A percentile compares a stretch with the other conserved stretches of the same genome.
These are phyloP conservation scores for Mycena polygramma DNA, from an alignment of 768 basidiomycete genomes.

Conservation along the genomic window DNA sequence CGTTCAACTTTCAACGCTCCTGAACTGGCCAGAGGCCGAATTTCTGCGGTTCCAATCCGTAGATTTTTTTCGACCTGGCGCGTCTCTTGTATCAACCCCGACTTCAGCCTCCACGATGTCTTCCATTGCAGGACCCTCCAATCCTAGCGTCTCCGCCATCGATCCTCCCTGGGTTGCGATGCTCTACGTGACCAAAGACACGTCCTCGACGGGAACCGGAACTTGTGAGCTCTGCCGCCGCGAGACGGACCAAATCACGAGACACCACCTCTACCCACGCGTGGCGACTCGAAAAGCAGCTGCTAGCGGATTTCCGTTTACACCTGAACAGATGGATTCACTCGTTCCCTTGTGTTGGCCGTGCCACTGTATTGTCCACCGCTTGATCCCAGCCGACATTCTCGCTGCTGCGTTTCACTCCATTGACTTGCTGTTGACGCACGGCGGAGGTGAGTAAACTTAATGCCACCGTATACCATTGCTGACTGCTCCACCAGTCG, in stretches of 20 bases:
- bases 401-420: conserved; percentile 18
- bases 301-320: neutral
- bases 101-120: no score
- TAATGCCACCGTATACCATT: neutral
- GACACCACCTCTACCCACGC: conserved; percentile 23
- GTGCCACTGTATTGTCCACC: conserved; percentile 25
- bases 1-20: no score
- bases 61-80: no score
- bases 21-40: no score
- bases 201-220: neutral
- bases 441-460: conserved; percentile 10
- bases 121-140: no score
- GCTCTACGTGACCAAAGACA: conserved; percentile 23
- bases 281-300: neutral
- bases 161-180: conserved; percentile 22
- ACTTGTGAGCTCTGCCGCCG: conserved; percentile 19
- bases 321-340: conserved; percentile 11
- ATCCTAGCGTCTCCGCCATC: neutral
- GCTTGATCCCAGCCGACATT: conserved; percentile 13
- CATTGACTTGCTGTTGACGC: conserved; percentile 16
- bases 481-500: conserved; percentile 2
- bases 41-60: no score
- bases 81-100: no score
- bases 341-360: conserved; percentile 24
- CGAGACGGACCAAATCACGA: conserved; percentile 5